Percentiles rank a stretch among this genome's conserved stretches.
Conservation (phyloP, 345 rosid species). For the Stellera chamaejasme region DNA sequence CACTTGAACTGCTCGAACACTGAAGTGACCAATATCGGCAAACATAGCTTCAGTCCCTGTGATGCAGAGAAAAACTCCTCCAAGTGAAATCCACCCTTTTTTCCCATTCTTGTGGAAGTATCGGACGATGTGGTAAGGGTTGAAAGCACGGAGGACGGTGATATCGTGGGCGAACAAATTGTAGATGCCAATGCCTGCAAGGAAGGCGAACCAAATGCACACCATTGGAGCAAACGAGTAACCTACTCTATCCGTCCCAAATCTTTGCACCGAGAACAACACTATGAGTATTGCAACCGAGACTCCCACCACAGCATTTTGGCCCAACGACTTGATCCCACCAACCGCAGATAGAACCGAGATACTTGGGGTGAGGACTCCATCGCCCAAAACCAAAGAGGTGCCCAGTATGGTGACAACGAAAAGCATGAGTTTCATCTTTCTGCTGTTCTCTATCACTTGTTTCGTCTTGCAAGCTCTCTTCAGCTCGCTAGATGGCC, state of each 20-base stretch:
- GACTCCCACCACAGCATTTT: slow-evolving; percentile 52
- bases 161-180: slow-evolving; percentile 51
- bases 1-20: slow-evolving; percentile 60
- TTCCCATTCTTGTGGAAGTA: slow-evolving; percentile 51
- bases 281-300: slow-evolving; percentile 48
- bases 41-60: slow-evolving; percentile 89
- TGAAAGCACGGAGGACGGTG: slow-evolving; percentile 53
- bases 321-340: slow-evolving; percentile 55
- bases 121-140: slow-evolving; percentile 43
- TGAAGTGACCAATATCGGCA: slow-evolving; percentile 86
- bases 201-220: slow-evolving; percentile 43
- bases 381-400: slow-evolving; percentile 83
- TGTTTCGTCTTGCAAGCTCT: slow-evolving; percentile 40
- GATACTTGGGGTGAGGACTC: slow-evolving; percentile 70
- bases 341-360: slow-evolving; percentile 83
- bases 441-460: slow-evolving; percentile 34
- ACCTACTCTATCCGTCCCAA: slow-evolving; percentile 78
- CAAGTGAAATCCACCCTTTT: slow-evolving; percentile 55
- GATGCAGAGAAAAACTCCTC: slow-evolving; percentile 61
- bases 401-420: slow-evolving; percentile 64
- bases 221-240: slow-evolving; percentile 60
- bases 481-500: slow-evolving; percentile 29
- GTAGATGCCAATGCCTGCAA: slow-evolving; percentile 52
- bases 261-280: slow-evolving; percentile 41
- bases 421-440: slow-evolving; percentile 37